Evolutionary conservation across 2,329 filamentous ascomycete genomes (phyloP), one percentile per base, ranked within the genome.

Genomic region (Simplicillium sp.): DNA sequence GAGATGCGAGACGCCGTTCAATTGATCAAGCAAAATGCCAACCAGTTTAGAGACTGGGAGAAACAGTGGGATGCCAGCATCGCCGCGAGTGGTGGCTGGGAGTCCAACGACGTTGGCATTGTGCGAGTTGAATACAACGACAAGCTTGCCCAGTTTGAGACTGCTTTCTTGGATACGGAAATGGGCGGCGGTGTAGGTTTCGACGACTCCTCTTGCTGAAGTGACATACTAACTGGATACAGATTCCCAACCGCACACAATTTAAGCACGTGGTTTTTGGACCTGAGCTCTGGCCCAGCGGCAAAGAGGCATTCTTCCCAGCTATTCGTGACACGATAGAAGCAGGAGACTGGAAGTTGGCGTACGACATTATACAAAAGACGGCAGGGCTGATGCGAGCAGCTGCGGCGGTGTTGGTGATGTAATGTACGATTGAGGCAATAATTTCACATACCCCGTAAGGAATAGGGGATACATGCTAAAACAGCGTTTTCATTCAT

Each of bases 241-340:
- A 88, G 84, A 75, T 94, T 4, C 85, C 86, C 32, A 87, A 87
- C 51, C 81, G 90, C 48, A 85, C 84, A 5, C 92, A 97, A 63
- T 98, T 88, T 71, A 95, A 94, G 61, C 92, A 96, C 61, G 75
- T 94, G 54, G 66, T 98, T 42, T 94, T 89, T 57, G 90, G 85
- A 2, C 92, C 92, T 1, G 77, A 87, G 54, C 67, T 77, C 3
- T 89, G 87, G 82, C 81, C 80, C 29, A 77, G 74, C 31, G 75
- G 82, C 49, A 75, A 83, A 28, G 74, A 75, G 42, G 75, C 75
- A 4, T 44, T 83, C 17, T 94, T 94, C 62, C 87, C 87, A 0
- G 79, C 78, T 9, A 80, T 90, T 36, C 69, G 83, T 38, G 86
- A 92, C 52, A 77, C 80, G 6, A 67, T 92, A 32, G 73, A 81